Conservation (phyloP, 441 rosid genomes). For the Adansonia madagascariensis region DNA sequence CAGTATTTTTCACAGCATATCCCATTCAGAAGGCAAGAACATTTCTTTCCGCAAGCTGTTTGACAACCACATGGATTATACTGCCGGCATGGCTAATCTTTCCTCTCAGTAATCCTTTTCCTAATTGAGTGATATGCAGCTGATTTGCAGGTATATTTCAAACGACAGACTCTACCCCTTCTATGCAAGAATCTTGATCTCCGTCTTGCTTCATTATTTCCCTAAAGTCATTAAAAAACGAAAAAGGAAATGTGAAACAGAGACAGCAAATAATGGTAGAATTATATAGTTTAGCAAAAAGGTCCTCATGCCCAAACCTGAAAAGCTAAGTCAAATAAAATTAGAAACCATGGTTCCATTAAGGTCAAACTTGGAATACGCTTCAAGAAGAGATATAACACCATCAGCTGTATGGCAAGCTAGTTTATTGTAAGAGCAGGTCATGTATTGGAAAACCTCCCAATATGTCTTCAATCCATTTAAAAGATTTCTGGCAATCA, state of each 20-base stretch:
- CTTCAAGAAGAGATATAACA: conserved; percentile 65
- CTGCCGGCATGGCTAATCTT: conserved; percentile 99
- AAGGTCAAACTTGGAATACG: conserved; percentile 77
- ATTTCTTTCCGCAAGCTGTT: conserved; percentile 93
- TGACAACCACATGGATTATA: conserved; percentile 95
- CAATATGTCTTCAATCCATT: conserved; percentile 89
- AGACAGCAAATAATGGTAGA: neutral
- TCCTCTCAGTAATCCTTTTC: conserved; percentile 86
- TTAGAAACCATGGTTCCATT: conserved; percentile 72
- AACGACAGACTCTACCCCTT: conserved; percentile 92
- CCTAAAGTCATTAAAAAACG: conserved; percentile 39
- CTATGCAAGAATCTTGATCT: conserved; percentile 94
- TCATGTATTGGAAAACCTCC: conserved; percentile 93
- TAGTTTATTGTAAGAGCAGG: conserved; percentile 63
- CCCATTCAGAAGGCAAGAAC: conserved; percentile 85
- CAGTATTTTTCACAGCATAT: conserved; percentile 99
- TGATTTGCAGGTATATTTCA: conserved; percentile 99
- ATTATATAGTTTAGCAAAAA: conserved; percentile 8
- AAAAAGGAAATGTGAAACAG: neutral
- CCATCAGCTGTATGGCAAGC: conserved; percentile 67
- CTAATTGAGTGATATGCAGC: conserved; percentile 96
- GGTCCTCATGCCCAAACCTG: neutral
- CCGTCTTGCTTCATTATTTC: conserved; percentile 81
- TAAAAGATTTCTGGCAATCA: conserved; percentile 89
- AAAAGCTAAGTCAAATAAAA: conserved; percentile 23